Conservation (phyloP, 208 protist species). For the Leishmania mexicana region DNA sequence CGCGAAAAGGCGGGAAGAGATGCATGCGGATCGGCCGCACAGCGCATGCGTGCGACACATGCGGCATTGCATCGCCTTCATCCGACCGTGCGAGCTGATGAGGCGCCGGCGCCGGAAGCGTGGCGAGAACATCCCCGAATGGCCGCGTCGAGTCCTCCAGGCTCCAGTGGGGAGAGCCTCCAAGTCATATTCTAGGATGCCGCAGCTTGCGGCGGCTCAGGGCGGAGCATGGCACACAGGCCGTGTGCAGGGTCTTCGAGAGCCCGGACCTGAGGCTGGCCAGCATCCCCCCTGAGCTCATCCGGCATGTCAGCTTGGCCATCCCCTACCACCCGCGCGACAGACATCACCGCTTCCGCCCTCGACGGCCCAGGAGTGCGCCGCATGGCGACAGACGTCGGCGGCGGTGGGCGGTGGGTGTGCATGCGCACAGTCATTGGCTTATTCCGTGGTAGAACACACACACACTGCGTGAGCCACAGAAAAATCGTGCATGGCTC, state of each 20-base stretch:
- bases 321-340: no score
- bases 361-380: no score
- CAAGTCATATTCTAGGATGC: background rate
- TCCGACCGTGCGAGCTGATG: background rate
- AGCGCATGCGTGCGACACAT: background rate
- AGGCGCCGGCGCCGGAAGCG: background rate
- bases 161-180: background rate
- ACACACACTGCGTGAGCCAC: no score
- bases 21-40: background rate
- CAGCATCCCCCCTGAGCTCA: background rate
- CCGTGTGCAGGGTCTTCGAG: background rate
- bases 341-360: background rate
- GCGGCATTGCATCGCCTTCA: background rate
- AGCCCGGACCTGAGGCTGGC: background rate
- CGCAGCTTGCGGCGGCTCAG: background rate
- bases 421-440: background rate
- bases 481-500: background rate
- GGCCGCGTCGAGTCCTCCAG: background rate
- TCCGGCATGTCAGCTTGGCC: background rate
- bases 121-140: background rate
- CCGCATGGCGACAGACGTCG: no score
- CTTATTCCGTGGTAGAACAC: no score
- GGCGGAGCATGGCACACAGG: background rate
- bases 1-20: background rate
- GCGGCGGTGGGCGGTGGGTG: background rate